A percentile compares a stretch with the other conserved stretches of the same genome.
Conservation (phyloP, 2,329 filamentous ascomycete species). For the Stagonosporopsis vannaccii region DNA sequence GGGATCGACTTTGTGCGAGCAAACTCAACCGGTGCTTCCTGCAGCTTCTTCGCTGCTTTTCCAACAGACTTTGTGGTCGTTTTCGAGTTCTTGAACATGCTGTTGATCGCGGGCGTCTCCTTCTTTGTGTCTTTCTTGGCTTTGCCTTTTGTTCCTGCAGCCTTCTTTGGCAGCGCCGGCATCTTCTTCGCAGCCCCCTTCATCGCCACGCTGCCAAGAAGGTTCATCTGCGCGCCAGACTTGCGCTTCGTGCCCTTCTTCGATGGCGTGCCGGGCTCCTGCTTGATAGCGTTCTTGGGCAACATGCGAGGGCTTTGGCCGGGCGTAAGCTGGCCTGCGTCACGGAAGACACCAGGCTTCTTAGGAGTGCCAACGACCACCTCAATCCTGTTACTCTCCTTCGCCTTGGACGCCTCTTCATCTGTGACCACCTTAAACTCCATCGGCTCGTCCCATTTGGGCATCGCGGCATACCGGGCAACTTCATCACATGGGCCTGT, state of each 20-base stretch:
- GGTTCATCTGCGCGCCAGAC: constrained; percentile 30
- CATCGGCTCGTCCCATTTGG: constrained; percentile 62
- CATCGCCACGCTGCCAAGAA: constrained; percentile 31
- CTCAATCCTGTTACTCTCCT: constrained; percentile 40
- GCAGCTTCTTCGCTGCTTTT: constrained; percentile 22
- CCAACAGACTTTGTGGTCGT: constrained; percentile 21
- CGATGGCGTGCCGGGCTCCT: constrained; percentile 41
- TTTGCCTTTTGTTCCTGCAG: constrained; percentile 33
- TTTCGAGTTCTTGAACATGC: constrained; percentile 42
- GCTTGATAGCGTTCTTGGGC: constrained; percentile 31
- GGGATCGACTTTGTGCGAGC: neutral
- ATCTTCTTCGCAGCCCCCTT: constrained; percentile 34
- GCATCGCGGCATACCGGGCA: constrained; percentile 72
- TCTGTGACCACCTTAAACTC: constrained; percentile 46
- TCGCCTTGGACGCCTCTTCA: constrained; percentile 42
- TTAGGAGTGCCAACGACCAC: constrained; percentile 46
- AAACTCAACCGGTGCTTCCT: neutral
- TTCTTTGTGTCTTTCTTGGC: constrained; percentile 38
- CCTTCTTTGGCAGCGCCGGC: constrained; percentile 41
- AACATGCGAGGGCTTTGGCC: constrained; percentile 45
- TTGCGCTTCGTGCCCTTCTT: constrained; percentile 46
- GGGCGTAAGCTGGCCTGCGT: constrained; percentile 46
- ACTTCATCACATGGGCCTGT: constrained; percentile 88
- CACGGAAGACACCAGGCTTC: constrained; percentile 36
- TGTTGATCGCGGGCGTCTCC: constrained; percentile 33